These are phyloP conservation scores for Catharanthus roseus DNA, from an alignment of 257 asterid species.

Conservation along the genomic window DNA sequence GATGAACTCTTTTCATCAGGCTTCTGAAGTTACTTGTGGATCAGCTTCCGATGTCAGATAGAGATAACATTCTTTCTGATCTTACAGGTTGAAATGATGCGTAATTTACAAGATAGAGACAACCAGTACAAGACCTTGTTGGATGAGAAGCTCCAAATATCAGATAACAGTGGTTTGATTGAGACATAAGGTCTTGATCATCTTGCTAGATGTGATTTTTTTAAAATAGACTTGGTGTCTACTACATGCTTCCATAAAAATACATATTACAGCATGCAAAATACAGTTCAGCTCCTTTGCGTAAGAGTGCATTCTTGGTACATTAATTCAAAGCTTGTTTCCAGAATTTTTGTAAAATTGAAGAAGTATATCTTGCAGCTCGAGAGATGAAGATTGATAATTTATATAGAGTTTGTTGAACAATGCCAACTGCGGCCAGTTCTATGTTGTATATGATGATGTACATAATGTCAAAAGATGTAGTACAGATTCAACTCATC, in stretches of 20 bases:
- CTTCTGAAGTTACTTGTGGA: not conserved
- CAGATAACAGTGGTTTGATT: conserved; percentile 34
- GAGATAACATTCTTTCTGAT: not conserved
- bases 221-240: not conserved
- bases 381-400: too few relatives aligned
- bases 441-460: too few relatives aligned
- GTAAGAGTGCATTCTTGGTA: too few relatives aligned
- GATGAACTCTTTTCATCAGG: not conserved
- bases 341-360: too few relatives aligned
- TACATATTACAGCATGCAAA: not conserved
- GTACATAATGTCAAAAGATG: too few relatives aligned
- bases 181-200: conserved; percentile 24
- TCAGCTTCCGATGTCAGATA: too few relatives aligned
- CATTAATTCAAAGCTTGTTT: too few relatives aligned
- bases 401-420: too few relatives aligned
- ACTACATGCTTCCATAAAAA: not conserved
- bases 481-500: too few relatives aligned
- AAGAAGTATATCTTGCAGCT: too few relatives aligned
- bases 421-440: too few relatives aligned
- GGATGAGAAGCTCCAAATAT: conserved; percentile 64
- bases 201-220: not conserved
- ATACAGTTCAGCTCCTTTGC: too few relatives aligned
- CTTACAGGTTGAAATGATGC: conserved; percentile 62
- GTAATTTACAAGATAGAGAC: conserved; percentile 63
- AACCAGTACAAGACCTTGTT: conserved; percentile 55